Evolutionary conservation across 768 basidiomycete genomes (phyloP), one percentile per base, ranked within the genome.

Genomic region (Russula griseocarnosa): DNA sequence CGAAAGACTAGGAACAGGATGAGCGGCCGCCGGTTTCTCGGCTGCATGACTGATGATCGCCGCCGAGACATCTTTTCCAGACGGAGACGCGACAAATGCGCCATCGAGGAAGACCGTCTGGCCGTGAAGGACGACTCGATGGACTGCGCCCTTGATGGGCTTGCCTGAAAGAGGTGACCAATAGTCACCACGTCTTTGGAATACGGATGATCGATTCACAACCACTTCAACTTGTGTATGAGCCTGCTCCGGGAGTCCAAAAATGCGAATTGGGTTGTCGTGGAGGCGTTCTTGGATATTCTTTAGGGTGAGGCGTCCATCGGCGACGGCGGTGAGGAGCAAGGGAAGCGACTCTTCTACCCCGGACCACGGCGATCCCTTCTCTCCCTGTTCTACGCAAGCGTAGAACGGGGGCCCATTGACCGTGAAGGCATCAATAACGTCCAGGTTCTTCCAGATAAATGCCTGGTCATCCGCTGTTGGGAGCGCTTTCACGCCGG

Each of bases 161-260:
- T 73, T 81, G 26, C 83, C 81, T 18, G 85, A 81, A 44, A 98
- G 75, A 7, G 96, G 94, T 18, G 96, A 96, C 96, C 96, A 99
- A 56, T 78, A 78, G 24, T 75, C 74, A 8, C 76, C 71, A 26
- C 79, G 78, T 58, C 77, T 74, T 16, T 72, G 73, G 73, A 91
- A 92, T 49, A 78, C 76, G 22, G 82, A 79, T 61, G 80, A 81
- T 57, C 97, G 85, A 61, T 92, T 90, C 30, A 97, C 78, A 67
- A 95, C 92, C 51, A 99, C 92, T 72, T 99, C 97, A 42, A 97
- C 91, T 67, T 87, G 88, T 1, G 94, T 94, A 65, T 92, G 83
- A 6, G 82, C 72, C 71, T 93, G 92, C 66, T 97, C 93, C 0
- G 92, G 87, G 14, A 98, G 81, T 38, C 87, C 88, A 73, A 98